A percentile compares a stretch with the other conserved stretches of the same genome.
phyloP scores from a whole-genome alignment of 305 asterid species.

The Fraxinus angustifolia region DNA sequence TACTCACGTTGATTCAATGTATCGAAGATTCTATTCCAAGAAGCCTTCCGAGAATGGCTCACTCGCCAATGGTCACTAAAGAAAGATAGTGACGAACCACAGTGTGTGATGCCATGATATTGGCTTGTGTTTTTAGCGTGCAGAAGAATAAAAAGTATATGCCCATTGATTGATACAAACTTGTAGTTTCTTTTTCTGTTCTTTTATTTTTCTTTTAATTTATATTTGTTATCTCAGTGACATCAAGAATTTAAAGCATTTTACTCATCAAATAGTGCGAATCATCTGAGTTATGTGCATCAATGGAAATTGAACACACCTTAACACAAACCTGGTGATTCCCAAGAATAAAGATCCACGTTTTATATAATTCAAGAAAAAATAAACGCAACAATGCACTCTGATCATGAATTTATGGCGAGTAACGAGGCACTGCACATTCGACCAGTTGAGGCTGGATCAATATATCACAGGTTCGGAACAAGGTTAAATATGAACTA shows the following conservation, averaged over 20 bases:
- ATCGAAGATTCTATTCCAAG: conserved; percentile 78
- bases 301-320: neutral
- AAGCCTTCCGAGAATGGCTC: conserved; percentile 56
- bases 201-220: neutral
- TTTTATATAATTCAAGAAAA: neutral
- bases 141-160: conserved; percentile 26
- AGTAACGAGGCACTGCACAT: neutral
- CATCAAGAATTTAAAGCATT: neutral
- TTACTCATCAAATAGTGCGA: neutral
- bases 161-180: conserved; percentile 9
- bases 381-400: neutral
- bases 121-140: conserved; percentile 28
- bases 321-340: neutral
- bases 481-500: too few relatives aligned
- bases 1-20: conserved; percentile 89
- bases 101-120: conserved; percentile 10
- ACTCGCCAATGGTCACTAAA: conserved; percentile 66
- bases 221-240: neutral
- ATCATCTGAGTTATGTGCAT: neutral
- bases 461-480: neutral
- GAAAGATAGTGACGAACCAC: conserved; percentile 7
- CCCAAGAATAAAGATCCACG: neutral
- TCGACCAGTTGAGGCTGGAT: neutral
- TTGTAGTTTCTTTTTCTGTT: neutral
- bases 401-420: neutral